Percentiles rank a stretch among this genome's conserved stretches.
Conservation (phyloP, 805 yeast species). For the Candida peoriensis region DNA sequence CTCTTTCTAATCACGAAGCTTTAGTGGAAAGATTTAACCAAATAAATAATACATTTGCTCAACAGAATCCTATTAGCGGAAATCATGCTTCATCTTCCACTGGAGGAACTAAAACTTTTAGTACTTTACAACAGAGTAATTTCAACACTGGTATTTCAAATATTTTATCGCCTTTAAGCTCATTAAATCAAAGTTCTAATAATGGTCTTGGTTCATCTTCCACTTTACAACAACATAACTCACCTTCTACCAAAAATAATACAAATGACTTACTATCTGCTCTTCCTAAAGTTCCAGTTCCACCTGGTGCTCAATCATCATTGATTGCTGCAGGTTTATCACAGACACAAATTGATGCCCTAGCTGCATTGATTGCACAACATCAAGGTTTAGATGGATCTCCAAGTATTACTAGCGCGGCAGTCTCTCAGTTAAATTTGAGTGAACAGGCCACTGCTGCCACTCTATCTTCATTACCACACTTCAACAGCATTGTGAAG, state of each 20-base stretch:
- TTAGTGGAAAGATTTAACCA: slow-evolving; percentile 11
- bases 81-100: background rate
- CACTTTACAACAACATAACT: slow-evolving; percentile 1
- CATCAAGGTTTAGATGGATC: slow-evolving; percentile 38
- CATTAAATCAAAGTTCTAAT: slow-evolving; percentile 4
- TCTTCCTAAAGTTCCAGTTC: slow-evolving; percentile 62
- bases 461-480: background rate
- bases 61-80: background rate
- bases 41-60: slow-evolving; percentile 2
- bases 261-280: slow-evolving; percentile 33
- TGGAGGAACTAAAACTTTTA: slow-evolving; percentile 8
- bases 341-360: slow-evolving; percentile 64
- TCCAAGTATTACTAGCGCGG: slow-evolving; percentile 1
- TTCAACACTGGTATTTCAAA: slow-evolving; percentile 9
- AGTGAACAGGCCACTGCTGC: slow-evolving; percentile 1
- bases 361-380: slow-evolving; percentile 69
- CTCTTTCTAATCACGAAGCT: slow-evolving; percentile 11
- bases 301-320: slow-evolving; percentile 65
- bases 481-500: no score
- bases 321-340: slow-evolving; percentile 62
- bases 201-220: no score
- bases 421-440: background rate
- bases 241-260: slow-evolving; percentile 13
- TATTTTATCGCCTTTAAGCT: slow-evolving; percentile 9
- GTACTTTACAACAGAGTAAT: slow-evolving; percentile 8